Conservation (phyloP, 192 early-diverging fungal species). For the Coemansia sp. region DNA sequence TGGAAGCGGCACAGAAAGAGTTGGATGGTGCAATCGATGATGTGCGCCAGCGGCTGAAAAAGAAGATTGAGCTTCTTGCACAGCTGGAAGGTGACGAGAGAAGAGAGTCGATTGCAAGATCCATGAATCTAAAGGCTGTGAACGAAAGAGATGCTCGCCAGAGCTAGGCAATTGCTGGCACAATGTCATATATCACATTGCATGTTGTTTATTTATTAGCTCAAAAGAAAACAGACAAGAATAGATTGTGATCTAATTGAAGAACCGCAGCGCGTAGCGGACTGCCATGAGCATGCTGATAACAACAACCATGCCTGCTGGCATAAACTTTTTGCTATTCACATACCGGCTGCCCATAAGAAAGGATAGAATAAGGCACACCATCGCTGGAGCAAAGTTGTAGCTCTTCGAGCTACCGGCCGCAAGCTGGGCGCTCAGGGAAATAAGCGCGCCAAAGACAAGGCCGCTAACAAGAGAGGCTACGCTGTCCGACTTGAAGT, state of each 20-base stretch:
- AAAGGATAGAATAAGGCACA: constrained; percentile 32
- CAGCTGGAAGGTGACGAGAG: constrained; percentile 32
- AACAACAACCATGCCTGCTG: constrained; percentile 39
- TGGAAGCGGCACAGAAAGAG: constrained; percentile 42
- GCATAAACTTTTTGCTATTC: constrained; percentile 50
- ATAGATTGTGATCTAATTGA: background rate
- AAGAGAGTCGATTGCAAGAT: constrained; percentile 8
- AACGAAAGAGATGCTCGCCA: background rate
- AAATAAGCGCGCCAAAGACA: constrained; percentile 40
- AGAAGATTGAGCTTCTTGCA: constrained; percentile 30
- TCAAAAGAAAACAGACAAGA: background rate
- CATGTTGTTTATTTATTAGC: background rate
- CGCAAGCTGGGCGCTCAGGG: constrained; percentile 33
- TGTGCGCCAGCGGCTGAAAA: constrained; percentile 36
- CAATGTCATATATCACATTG: too few relatives aligned
- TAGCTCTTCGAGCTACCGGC: constrained; percentile 18
- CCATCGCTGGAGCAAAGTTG: constrained; percentile 25
- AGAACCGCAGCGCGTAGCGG: constrained; percentile 26
- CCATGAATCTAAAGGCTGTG: constrained; percentile 22
- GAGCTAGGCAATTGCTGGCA: too few relatives aligned
- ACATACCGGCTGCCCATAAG: constrained; percentile 47
- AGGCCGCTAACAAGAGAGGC: constrained; percentile 46
- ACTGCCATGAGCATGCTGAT: constrained; percentile 35
- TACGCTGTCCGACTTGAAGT: constrained; percentile 39
- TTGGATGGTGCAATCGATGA: constrained; percentile 45